Evolutionary conservation across 1,139 yeast genomes (phyloP).

Genomic region (Yamadazyma taylorii): DNA sequence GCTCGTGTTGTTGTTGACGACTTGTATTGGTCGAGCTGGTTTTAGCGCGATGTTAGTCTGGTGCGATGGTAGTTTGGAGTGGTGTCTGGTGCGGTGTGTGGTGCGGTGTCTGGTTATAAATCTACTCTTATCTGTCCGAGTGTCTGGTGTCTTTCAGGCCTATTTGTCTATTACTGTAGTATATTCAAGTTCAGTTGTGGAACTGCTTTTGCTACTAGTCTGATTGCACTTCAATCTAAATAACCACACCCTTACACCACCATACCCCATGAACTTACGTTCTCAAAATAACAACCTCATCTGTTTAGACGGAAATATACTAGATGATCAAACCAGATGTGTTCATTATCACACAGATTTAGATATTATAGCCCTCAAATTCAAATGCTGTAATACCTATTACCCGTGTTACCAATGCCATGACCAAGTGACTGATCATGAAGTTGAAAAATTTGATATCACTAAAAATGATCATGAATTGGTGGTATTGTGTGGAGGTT

Average conservation of each 20-base stretch:
- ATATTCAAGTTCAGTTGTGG: too few species aligned
- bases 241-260: too few species aligned
- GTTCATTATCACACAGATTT: slow-evolving; percentile 33
- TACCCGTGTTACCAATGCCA: slow-evolving; percentile 48
- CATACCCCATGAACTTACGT: neutral
- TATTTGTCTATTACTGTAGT: too few species aligned
- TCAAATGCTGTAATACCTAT: slow-evolving; percentile 37
- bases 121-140: too few species aligned
- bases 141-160: too few species aligned
- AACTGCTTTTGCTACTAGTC: too few species aligned
- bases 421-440: slow-evolving; percentile 20
- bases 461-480: slow-evolving; percentile 15
- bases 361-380: slow-evolving; percentile 45
- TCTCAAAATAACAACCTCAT: neutral
- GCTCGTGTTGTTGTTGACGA: too few species aligned
- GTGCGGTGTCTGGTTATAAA: too few species aligned
- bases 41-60: neutral
- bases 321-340: slow-evolving; percentile 40
- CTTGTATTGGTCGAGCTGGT: too few species aligned
- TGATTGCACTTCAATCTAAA: too few species aligned
- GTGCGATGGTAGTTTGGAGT: neutral
- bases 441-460: slow-evolving; percentile 17
- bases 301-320: slow-evolving; percentile 10
- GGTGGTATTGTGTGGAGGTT: slow-evolving; percentile 41
- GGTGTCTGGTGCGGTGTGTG: too few species aligned